Conservation (phyloP, 495 filamentous ascomycete species). For the Aspergillus bertholletiae region DNA sequence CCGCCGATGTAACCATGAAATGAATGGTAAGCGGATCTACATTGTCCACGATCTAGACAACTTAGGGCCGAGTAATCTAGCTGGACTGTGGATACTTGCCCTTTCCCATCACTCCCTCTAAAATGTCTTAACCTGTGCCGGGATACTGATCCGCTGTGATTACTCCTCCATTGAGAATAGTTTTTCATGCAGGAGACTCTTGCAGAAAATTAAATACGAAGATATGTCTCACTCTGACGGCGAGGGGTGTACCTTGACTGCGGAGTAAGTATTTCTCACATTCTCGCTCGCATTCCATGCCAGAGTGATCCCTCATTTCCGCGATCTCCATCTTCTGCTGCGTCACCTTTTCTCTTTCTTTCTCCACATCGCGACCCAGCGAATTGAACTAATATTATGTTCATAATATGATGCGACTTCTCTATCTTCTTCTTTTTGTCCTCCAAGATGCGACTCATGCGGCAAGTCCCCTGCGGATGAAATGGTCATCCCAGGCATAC, state of each 20-base stretch:
- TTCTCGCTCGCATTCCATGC: background rate
- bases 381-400: background rate
- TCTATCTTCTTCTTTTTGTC: background rate
- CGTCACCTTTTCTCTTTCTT: too few relatives aligned
- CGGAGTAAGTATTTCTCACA: background rate
- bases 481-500: slow-evolving; percentile 11
- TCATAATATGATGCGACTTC: background rate
- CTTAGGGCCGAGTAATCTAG: too few relatives aligned
- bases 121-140: too few relatives aligned
- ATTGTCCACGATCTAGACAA: too few relatives aligned
- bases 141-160: too few relatives aligned
- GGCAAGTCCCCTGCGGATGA: background rate
- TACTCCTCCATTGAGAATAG: too few relatives aligned
- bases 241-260: background rate
- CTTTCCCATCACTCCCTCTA: too few relatives aligned
- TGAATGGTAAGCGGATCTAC: too few relatives aligned
- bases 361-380: background rate
- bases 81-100: too few relatives aligned
- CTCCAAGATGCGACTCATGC: background rate
- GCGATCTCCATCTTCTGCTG: background rate
- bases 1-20: too few relatives aligned
- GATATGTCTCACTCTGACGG: background rate
- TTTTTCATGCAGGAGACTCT: too few relatives aligned
- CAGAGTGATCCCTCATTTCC: background rate
- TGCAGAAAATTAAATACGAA: too few relatives aligned